A percentile compares a stretch with the other conserved stretches of the same genome.
Evolutionary conservation across 768 basidiomycete species (phyloP).

Genomic region (Chalciporus chontae): DNA sequence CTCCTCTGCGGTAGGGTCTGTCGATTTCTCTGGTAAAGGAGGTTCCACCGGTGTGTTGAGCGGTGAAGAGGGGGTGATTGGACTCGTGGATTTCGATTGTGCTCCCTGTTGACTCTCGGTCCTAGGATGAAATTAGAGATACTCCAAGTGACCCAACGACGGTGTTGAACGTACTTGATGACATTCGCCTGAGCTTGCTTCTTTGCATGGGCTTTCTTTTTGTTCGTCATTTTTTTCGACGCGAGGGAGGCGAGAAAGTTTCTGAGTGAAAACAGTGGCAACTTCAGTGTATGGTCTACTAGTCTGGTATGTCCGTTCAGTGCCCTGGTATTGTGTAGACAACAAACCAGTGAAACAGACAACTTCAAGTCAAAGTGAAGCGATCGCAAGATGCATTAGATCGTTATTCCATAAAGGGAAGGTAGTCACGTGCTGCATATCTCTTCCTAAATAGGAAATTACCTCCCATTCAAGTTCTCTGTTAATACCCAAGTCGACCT

Average conservation of each 20-base stretch:
- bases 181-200: slow-evolving; percentile 27
- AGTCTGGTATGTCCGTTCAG: background rate
- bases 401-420: slow-evolving; percentile 4
- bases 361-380: too few species aligned
- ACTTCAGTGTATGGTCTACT: background rate
- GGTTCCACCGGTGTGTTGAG: slow-evolving; percentile 4
- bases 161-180: slow-evolving; percentile 18
- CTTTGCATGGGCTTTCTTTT: slow-evolving; percentile 28
- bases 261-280: slow-evolving; percentile 9
- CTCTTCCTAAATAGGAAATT: slow-evolving; percentile 1
- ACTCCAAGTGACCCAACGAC: background rate
- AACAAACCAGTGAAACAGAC: background rate
- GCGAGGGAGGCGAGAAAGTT: background rate
- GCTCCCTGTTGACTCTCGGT: slow-evolving; percentile 11
- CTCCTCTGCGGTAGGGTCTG: slow-evolving; percentile 44
- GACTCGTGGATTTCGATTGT: slow-evolving; percentile 13
- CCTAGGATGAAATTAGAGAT: slow-evolving; percentile 12
- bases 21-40: slow-evolving; percentile 14
- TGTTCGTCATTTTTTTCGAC: slow-evolving; percentile 27
- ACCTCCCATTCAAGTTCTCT: slow-evolving; percentile 8
- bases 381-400: background rate
- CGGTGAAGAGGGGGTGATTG: slow-evolving; percentile 16
- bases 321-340: background rate
- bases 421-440: slow-evolving; percentile 5
- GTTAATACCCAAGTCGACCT: background rate